phyloP scores from a whole-genome alignment of 306 rosid species.

The Carpinus fangiana region DNA sequence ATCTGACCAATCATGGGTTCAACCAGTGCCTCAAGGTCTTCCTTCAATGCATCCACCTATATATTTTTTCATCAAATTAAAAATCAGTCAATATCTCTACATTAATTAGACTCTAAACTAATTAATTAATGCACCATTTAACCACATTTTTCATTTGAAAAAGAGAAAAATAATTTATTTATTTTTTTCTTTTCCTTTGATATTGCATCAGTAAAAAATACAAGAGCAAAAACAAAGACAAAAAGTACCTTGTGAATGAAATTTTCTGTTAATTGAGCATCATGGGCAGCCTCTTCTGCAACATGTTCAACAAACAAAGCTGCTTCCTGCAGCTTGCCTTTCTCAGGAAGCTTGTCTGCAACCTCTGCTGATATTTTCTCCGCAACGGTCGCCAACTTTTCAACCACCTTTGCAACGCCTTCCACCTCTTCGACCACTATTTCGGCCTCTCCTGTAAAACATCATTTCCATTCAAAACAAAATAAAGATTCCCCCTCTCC shows the following conservation, averaged over 20 bases:
- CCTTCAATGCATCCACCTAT: constrained; percentile 51
- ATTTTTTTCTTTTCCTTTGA: too few species aligned
- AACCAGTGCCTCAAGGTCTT: constrained; percentile 42
- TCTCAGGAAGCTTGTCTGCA: constrained; percentile 47
- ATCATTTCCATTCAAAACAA: not conserved
- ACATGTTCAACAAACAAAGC: constrained; percentile 44
- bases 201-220: too few species aligned
- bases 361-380: constrained; percentile 50
- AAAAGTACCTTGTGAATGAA: constrained; percentile 59
- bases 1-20: constrained; percentile 42
- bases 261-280: constrained; percentile 47
- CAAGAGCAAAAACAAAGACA: too few species aligned
- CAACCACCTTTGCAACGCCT: constrained; percentile 44
- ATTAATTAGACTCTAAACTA: too few species aligned
- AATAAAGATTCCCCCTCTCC: not conserved
- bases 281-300: constrained; percentile 52
- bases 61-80: not conserved
- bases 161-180: too few species aligned
- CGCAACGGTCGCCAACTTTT: constrained; percentile 46
- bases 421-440: constrained; percentile 55
- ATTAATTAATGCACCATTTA: too few species aligned
- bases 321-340: constrained; percentile 42
- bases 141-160: too few species aligned
- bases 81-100: not conserved
- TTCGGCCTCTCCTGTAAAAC: constrained; percentile 44